Evolutionary conservation across 2,329 filamentous ascomycete genomes (phyloP), one percentile per base, ranked within the genome.

Genomic region (Fusarium liriodendri): DNA sequence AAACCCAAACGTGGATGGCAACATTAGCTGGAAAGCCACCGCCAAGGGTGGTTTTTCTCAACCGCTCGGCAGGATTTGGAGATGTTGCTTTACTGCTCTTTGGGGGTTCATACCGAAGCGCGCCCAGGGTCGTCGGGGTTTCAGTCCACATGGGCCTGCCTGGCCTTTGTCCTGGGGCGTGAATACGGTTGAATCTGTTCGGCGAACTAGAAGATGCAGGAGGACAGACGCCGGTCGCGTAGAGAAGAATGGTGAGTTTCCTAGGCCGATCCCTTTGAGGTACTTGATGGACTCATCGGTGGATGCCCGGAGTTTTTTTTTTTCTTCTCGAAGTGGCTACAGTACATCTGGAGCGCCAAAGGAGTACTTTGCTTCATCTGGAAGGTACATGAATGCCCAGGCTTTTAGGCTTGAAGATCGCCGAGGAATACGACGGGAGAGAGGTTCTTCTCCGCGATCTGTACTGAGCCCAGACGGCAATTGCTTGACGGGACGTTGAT

Each of bases 381-480:
- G 25, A 54, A 47, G 35, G 55, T 62, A 71, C 63, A 60, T 72
- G 52, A 54, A 71, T 73, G 71, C 71, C 73, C 64, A 74, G 71
- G 71, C 67, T 64, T 58, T 20, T 47, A 11, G 42, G 22, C 33
- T 54, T 33, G 29, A 57, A 68, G 71, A 73, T 71, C 63, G 33
- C 20, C 35, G 27, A 29, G 7, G 47, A 20, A 54, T 54, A 54
- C 27, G 47, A 32, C 47, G 20, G n/a, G 27, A 54, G 8, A 22
- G 25, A 52, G 40, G 20, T 9, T 54, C 32, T n/a, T 32, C 47
- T 11, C 47, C 18, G 47, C 47, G 10, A 32, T 54, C 18, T 32
- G 27, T 54, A 54, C 32, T 20, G 47, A 54, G 27, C 47, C 10
- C 27, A 32, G 32, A 13, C 18, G 25, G 47, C 27, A 29, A 20